Percentiles rank a stretch among this genome's conserved stretches.
phyloP scores from a whole-genome alignment of 225 moss, liverwort and hornwort genomes.

The Marchantia paleacea region DNA sequence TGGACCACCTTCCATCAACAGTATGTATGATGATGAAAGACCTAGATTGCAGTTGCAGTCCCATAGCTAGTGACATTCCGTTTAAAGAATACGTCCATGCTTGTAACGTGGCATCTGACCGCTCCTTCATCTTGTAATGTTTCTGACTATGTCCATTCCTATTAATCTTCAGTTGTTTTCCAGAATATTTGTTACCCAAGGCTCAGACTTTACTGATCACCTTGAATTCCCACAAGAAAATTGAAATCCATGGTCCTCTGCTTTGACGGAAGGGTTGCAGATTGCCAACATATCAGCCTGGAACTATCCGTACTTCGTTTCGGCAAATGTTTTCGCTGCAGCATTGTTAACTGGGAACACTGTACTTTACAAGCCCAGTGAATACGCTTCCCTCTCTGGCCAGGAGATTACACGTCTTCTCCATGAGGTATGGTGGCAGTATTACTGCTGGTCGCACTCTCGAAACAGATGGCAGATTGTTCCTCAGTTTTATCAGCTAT shows the following conservation, averaged over 20 bases:
- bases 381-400: constrained; percentile 83
- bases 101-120: no score
- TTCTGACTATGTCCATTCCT: neutral
- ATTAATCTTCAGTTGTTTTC: no score
- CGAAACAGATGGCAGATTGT: no score
- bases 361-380: constrained; percentile 95
- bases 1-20: neutral
- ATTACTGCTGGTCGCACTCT: neutral
- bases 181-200: no score
- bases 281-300: constrained; percentile 95
- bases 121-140: neutral
- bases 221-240: neutral
- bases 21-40: no score
- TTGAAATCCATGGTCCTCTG: neutral
- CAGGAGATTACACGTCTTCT: constrained; percentile 79
- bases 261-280: constrained; percentile 31
- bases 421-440: constrained; percentile 42
- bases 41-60: no score
- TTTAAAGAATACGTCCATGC: no score
- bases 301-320: constrained; percentile 91
- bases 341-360: constrained; percentile 82
- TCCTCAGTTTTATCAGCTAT: no score
- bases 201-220: neutral
- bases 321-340: constrained; percentile 83
- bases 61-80: no score